phyloP scores from a whole-genome alignment of 306 rosid genomes.

The Rubus idaeus region DNA sequence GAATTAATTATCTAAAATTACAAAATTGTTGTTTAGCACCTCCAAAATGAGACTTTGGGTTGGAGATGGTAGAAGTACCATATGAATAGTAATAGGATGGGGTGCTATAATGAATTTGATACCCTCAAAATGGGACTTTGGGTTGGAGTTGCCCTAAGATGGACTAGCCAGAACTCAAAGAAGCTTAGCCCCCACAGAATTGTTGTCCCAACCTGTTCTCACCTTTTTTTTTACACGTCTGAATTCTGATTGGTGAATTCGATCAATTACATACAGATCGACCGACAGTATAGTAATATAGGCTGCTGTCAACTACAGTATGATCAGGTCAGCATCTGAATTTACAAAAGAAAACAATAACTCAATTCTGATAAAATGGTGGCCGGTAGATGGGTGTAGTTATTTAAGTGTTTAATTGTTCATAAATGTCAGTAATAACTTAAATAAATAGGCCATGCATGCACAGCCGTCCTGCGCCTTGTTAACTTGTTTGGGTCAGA shows the following conservation, averaged over 20 bases:
- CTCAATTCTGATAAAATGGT: neutral
- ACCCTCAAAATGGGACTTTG: no score
- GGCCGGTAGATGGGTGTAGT: neutral
- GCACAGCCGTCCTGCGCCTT: neutral
- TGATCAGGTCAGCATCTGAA: neutral
- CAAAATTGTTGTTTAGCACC: no score
- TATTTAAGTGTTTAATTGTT: neutral
- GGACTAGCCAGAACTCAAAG: neutral
- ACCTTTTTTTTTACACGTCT: neutral
- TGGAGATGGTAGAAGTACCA: no score
- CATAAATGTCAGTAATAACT: neutral
- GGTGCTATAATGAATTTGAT: no score
- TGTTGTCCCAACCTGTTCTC: conserved; percentile 5
- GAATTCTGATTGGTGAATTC: neutral
- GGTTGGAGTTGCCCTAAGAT: no score
- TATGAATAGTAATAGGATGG: no score
- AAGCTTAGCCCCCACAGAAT: conserved; percentile 8
- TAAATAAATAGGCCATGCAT: neutral
- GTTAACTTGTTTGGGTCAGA: neutral
- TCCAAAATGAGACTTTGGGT: no score
- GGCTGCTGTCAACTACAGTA: neutral
- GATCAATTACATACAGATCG: no score
- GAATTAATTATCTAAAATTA: no score
- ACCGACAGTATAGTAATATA: no score
- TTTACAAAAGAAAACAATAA: neutral